These are phyloP conservation scores for Dothidotthia symphoricarpi DNA, from an alignment of 2,329 filamentous ascomycete genomes.

Conservation along the genomic window DNA sequence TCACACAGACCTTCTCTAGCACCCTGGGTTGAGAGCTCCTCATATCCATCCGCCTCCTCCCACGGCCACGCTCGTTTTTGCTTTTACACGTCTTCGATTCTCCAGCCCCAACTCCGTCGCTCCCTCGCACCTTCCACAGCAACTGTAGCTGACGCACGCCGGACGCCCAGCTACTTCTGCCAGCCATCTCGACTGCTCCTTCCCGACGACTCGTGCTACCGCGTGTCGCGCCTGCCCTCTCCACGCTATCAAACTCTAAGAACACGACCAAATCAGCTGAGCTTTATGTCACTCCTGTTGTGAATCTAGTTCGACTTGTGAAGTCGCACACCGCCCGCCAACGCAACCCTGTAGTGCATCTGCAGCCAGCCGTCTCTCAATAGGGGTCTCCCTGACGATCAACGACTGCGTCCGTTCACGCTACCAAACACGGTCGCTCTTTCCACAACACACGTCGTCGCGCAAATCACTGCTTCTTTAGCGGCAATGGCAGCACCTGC, in stretches of 20 bases:
- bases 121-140: slow-evolving; percentile 11
- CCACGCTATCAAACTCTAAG: too few relatives aligned
- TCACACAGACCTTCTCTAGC: slow-evolving; percentile 19
- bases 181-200: slow-evolving; percentile 12
- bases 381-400: slow-evolving; percentile 13
- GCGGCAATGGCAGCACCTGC: slow-evolving; percentile 29
- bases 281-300: slow-evolving; percentile 16
- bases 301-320: slow-evolving; percentile 7
- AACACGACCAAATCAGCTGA: slow-evolving; percentile 5
- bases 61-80: slow-evolving; percentile 11
- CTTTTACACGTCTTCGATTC: slow-evolving; percentile 4
- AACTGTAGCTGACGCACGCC: slow-evolving; percentile 18
- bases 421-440: slow-evolving; percentile 11
- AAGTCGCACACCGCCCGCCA: slow-evolving; percentile 13
- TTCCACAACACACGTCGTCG: not conserved
- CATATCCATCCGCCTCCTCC: slow-evolving; percentile 15
- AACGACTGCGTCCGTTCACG: slow-evolving; percentile 6
- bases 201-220: slow-evolving; percentile 7
- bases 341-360: slow-evolving; percentile 13
- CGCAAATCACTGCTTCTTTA: slow-evolving; percentile 11
- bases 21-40: slow-evolving; percentile 13
- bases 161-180: slow-evolving; percentile 15
- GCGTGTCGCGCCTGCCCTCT: slow-evolving; percentile 2
- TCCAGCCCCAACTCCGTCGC: slow-evolving; percentile 9
- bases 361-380: slow-evolving; percentile 10